A percentile compares a stretch with the other conserved stretches of the same genome.
Evolutionary conservation across 805 yeast species (phyloP).

Genomic region (Candida awuae): DNA sequence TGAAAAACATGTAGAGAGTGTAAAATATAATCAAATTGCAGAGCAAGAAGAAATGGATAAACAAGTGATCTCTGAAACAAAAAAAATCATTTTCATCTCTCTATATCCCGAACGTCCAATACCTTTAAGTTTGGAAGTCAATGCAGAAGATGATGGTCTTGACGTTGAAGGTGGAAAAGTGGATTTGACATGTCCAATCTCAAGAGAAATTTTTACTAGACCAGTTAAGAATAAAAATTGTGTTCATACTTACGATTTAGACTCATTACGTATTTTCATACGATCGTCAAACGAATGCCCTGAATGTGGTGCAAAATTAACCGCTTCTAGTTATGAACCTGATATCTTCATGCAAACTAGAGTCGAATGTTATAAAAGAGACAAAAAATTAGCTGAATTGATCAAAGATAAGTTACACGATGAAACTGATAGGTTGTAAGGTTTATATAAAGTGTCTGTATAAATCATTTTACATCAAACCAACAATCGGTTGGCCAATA

Average conservation of each 20-base stretch:
- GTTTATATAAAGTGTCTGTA: neutral
- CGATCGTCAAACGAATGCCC: constrained; percentile 42
- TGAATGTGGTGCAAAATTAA: constrained; percentile 34
- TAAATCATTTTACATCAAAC: constrained; percentile 23
- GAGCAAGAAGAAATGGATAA: neutral
- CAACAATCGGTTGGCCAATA: constrained; percentile 39
- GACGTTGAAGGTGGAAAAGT: constrained; percentile 63
- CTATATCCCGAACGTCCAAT: constrained; percentile 55
- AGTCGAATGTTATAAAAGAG: constrained; percentile 11
- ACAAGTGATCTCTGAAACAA: neutral
- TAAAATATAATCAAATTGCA: neutral
- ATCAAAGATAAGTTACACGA: constrained; percentile 5
- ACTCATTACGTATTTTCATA: constrained; percentile 33
- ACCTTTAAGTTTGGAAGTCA: constrained; percentile 31
- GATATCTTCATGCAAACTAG: constrained; percentile 16
- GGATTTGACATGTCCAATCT: constrained; percentile 62
- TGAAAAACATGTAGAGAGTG: neutral
- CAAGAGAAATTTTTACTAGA: constrained; percentile 39
- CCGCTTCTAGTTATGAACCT: constrained; percentile 1
- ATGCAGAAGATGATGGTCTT: constrained; percentile 49
- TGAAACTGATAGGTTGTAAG: constrained; percentile 10
- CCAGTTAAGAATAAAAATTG: constrained; percentile 55
- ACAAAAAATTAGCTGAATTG: constrained; percentile 3
- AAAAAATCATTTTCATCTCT: constrained; percentile 40
- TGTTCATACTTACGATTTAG: constrained; percentile 53